phyloP scores from a whole-genome alignment of 2,329 filamentous ascomycete species.

The Alternaria gaisen region DNA sequence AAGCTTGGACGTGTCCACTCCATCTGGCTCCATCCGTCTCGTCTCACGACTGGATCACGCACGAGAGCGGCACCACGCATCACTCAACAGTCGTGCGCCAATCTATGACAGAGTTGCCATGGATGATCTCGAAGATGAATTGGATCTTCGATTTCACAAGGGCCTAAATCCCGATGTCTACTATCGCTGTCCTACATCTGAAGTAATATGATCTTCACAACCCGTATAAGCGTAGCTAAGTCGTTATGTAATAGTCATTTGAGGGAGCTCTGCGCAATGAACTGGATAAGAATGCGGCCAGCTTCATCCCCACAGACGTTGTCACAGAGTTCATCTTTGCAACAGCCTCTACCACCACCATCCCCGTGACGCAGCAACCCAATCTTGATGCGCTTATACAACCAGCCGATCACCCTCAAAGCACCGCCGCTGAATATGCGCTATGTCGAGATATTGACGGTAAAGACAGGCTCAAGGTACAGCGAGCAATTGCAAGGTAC shows the following conservation, averaged over 20 bases:
- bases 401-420: slow-evolving; percentile 39
- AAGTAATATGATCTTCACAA: slow-evolving; percentile 28
- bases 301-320: slow-evolving; percentile 40
- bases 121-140: slow-evolving; percentile 44
- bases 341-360: slow-evolving; percentile 40
- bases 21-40: slow-evolving; percentile 3
- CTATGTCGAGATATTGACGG: slow-evolving; percentile 38
- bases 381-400: slow-evolving; percentile 38
- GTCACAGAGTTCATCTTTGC: slow-evolving; percentile 47
- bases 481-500: slow-evolving; percentile 43
- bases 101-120: slow-evolving; percentile 21
- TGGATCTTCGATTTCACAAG: slow-evolving; percentile 43
- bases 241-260: slow-evolving; percentile 29
- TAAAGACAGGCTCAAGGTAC: slow-evolving; percentile 39
- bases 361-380: slow-evolving; percentile 39
- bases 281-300: slow-evolving; percentile 37
- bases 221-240: slow-evolving; percentile 24
- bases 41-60: slow-evolving; percentile 9
- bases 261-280: slow-evolving; percentile 44
- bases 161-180: slow-evolving; percentile 43
- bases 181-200: slow-evolving; percentile 41
- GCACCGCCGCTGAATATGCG: slow-evolving; percentile 39
- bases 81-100: slow-evolving; percentile 4
- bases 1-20: slow-evolving; percentile 3
- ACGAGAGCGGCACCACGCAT: slow-evolving; percentile 13